Conservation (phyloP, 1,284 basidiomycete species). For the Pisolithus thermaeus region DNA sequence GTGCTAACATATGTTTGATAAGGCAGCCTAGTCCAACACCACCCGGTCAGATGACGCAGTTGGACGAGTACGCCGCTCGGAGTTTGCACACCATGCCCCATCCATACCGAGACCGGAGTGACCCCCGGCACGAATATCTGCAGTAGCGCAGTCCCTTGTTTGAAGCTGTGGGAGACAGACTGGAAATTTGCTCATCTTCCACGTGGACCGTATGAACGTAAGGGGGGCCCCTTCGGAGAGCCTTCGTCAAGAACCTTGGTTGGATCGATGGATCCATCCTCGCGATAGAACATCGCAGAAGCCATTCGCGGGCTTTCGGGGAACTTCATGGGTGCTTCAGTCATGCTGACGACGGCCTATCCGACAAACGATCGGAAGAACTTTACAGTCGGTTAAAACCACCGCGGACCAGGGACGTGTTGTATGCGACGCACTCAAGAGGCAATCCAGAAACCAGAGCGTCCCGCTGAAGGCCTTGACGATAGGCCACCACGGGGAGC, state of each 20-base stretch:
- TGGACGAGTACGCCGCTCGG: conserved; percentile 18
- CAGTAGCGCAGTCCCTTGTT: conserved; percentile 16
- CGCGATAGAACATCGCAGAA: conserved; percentile 23
- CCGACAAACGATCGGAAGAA: neutral
- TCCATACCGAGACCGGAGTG: conserved; percentile 15
- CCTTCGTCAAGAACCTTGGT: conserved; percentile 21
- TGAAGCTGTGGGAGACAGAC: conserved; percentile 4
- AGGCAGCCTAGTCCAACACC: neutral
- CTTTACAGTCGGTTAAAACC: neutral
- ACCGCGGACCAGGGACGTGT: neutral
- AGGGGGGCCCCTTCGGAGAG: conserved; percentile 29
- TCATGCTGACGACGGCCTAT: conserved; percentile 22
- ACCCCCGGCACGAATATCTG: conserved; percentile 20
- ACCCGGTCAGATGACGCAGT: conserved; percentile 8
- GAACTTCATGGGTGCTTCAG: conserved; percentile 23
- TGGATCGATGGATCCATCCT: conserved; percentile 24
- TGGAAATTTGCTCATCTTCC: conserved; percentile 21
- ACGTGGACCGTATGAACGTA: conserved; percentile 28
- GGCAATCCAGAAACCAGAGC: conserved; percentile 25
- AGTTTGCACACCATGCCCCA: conserved; percentile 15
- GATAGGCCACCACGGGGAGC: conserved; percentile 8
- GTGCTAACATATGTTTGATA: conserved; percentile 9
- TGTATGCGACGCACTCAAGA: conserved; percentile 18
- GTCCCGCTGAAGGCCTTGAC: conserved; percentile 28
- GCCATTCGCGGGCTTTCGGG: conserved; percentile 15